A percentile compares a stretch with the other conserved stretches of the same genome.
phyloP scores from a whole-genome alignment of 2,329 filamentous ascomycete genomes.

The Diaporthe destruens region DNA sequence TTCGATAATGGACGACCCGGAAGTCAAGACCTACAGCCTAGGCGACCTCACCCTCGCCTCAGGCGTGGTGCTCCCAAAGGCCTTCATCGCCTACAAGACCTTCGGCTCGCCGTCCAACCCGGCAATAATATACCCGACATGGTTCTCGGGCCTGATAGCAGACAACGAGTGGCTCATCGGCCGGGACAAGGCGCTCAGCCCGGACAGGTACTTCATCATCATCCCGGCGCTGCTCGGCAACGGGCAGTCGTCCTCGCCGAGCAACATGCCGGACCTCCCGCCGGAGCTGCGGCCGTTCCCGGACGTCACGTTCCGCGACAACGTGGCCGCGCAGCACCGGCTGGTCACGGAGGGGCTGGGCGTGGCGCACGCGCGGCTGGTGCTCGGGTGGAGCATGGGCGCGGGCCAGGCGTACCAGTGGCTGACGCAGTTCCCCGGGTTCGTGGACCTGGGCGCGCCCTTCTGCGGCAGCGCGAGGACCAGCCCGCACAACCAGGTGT shows the following conservation, averaged over 20 bases:
- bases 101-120: conserved; percentile 73
- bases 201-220: conserved; percentile 64
- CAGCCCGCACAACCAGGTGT: conserved; percentile 65
- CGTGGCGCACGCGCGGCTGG: conserved; percentile 57
- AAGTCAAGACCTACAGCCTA: conserved; percentile 64
- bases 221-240: conserved; percentile 65
- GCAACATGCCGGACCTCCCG: conserved; percentile 54
- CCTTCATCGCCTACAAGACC: conserved; percentile 82
- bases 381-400: conserved; percentile 70
- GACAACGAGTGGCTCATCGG: conserved; percentile 84
- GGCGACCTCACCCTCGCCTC: conserved; percentile 77
- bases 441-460: conserved; percentile 59
- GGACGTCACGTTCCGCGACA: conserved; percentile 60
- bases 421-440: conserved; percentile 62
- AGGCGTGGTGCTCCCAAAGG: conserved; percentile 71
- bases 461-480: conserved; percentile 65
- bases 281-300: conserved; percentile 56
- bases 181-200: conserved; percentile 72
- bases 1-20: conserved; percentile 26
- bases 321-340: conserved; percentile 62
- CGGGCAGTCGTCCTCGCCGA: conserved; percentile 66
- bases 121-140: conserved; percentile 81
- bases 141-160: conserved; percentile 73
- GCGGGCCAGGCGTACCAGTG: conserved; percentile 67
- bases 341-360: conserved; percentile 56